Conservation (phyloP, 2,329 filamentous ascomycete genomes). For the Claviceps arundinis region DNA sequence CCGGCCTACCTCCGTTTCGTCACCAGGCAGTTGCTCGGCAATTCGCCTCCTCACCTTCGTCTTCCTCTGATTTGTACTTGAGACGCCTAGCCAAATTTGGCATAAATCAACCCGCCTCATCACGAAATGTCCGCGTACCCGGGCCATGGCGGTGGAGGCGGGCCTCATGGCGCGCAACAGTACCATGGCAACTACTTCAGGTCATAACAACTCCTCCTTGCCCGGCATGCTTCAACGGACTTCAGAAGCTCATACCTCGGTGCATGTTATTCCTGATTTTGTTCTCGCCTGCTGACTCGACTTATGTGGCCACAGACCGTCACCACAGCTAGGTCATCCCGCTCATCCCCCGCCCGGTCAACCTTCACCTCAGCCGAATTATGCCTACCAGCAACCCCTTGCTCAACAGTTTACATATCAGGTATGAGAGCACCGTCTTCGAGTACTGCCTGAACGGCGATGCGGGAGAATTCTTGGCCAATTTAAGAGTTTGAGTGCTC, state of each 20-base stretch:
- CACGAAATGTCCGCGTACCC: constrained; percentile 50
- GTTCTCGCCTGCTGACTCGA: not conserved
- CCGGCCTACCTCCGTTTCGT: no score
- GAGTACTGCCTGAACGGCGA: constrained; percentile 17
- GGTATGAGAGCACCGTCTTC: constrained; percentile 10
- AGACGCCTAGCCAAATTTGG: not conserved
- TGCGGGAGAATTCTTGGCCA: not conserved
- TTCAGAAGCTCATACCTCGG: no score
- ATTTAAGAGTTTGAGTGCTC: not conserved
- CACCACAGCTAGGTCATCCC: constrained; percentile 9
- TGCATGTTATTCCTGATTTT: not conserved
- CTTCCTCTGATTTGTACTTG: no score
- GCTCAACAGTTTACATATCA: constrained; percentile 29
- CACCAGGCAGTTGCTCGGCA: not conserved
- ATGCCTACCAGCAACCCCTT: constrained; percentile 28
- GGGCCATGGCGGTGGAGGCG: constrained; percentile 32
- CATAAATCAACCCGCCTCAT: not conserved
- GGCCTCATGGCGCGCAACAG: constrained; percentile 28
- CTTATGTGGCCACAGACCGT: constrained; percentile 2
- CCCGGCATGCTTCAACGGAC: not conserved
- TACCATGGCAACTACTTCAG: constrained; percentile 20
- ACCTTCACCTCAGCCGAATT: constrained; percentile 35
- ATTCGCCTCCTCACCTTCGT: not conserved
- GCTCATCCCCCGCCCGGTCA: constrained; percentile 33
- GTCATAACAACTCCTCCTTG: constrained; percentile 3